Conservation (phyloP, 306 rosid species). For the Bauhinia variegata region DNA sequence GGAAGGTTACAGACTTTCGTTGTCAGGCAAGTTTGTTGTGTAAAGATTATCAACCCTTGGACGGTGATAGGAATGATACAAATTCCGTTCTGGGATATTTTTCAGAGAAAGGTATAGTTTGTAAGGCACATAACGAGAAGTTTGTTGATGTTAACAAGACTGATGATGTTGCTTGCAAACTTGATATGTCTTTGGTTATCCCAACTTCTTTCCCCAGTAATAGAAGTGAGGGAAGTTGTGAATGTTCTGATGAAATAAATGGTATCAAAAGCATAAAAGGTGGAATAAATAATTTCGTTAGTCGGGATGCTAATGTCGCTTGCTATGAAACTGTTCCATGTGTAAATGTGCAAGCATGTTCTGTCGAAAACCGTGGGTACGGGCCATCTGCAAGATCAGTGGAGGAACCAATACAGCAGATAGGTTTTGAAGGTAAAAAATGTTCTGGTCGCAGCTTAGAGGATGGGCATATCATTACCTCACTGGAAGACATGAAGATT, state of each 20-base stretch:
- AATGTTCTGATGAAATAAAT: slow-evolving; percentile 43
- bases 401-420: slow-evolving; percentile 36
- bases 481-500: slow-evolving; percentile 36
- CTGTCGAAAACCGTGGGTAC: slow-evolving; percentile 29
- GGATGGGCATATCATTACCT: slow-evolving; percentile 26
- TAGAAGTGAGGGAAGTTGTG: slow-evolving; percentile 24
- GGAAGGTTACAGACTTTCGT: slow-evolving; percentile 29
- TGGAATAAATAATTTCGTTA: slow-evolving; percentile 30
- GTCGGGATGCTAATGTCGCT: slow-evolving; percentile 36
- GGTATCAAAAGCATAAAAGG: slow-evolving; percentile 32
- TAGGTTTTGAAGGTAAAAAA: slow-evolving; percentile 24
- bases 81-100: slow-evolving; percentile 39
- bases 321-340: slow-evolving; percentile 26
- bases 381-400: slow-evolving; percentile 29
- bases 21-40: slow-evolving; percentile 17
- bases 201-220: slow-evolving; percentile 32
- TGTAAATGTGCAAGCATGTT: slow-evolving; percentile 37
- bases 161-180: no score
- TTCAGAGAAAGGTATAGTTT: slow-evolving; percentile 33
- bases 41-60: slow-evolving; percentile 37
- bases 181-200: slow-evolving; percentile 33
- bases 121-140: slow-evolving; percentile 32
- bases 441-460: slow-evolving; percentile 34
- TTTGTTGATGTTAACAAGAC: slow-evolving; percentile 38
- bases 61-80: slow-evolving; percentile 38